These are phyloP conservation scores for Sugiyamaella paludigena DNA, from an alignment of 1,139 yeast genomes.

Conservation along the genomic window DNA sequence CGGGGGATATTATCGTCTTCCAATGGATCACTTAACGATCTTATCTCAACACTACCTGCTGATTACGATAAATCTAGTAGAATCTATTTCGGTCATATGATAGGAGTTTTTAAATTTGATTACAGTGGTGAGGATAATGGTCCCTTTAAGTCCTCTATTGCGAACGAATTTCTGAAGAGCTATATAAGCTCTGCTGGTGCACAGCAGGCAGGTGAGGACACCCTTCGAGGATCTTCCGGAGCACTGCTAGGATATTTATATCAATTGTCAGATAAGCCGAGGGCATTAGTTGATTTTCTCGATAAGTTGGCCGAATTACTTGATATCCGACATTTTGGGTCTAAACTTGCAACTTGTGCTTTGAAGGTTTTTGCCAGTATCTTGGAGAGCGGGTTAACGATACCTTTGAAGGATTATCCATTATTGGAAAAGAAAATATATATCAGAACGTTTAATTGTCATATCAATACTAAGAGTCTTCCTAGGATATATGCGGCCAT, in stretches of 20 bases:
- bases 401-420: slow-evolving; percentile 9
- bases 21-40: background rate
- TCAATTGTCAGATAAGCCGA: background rate
- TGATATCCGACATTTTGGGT: slow-evolving; percentile 17
- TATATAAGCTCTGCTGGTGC: slow-evolving; percentile 60
- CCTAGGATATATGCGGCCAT: slow-evolving; percentile 21
- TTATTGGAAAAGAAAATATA: slow-evolving; percentile 13
- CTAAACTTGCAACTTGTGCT: slow-evolving; percentile 18
- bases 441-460: slow-evolving; percentile 25
- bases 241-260: slow-evolving; percentile 43
- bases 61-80: slow-evolving; percentile 15
- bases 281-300: slow-evolving; percentile 9
- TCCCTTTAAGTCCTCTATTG: slow-evolving; percentile 21
- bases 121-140: too few species aligned
- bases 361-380: slow-evolving; percentile 16
- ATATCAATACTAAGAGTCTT: slow-evolving; percentile 25
- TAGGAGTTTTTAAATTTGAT: slow-evolving; percentile 22
- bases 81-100: slow-evolving; percentile 17
- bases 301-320: slow-evolving; percentile 15
- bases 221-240: slow-evolving; percentile 47
- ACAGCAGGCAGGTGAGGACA: slow-evolving; percentile 49
- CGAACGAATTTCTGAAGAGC: slow-evolving; percentile 55
- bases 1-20: background rate
- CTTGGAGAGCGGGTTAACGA: slow-evolving; percentile 22
- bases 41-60: slow-evolving; percentile 10